Evolutionary conservation across 2,329 filamentous ascomycete genomes (phyloP).

Genomic region (Erysiphe neolycopersici): DNA sequence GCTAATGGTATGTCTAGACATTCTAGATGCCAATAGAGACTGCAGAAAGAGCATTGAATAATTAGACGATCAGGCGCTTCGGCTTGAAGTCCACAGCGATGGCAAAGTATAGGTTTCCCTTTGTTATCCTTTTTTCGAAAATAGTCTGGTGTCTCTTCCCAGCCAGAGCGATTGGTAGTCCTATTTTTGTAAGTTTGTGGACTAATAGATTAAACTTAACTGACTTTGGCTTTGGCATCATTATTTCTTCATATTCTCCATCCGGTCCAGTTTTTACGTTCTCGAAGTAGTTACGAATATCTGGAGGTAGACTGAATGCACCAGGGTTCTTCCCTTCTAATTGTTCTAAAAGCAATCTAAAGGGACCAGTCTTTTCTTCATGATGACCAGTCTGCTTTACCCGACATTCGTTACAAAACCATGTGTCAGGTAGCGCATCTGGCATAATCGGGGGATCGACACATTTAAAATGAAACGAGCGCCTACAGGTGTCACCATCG

Average conservation of each 20-base stretch:
- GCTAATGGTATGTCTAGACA: constrained; percentile 56
- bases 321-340: constrained; percentile 44
- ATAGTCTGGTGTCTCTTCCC: constrained; percentile 38
- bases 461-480: constrained; percentile 76
- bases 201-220: constrained; percentile 10
- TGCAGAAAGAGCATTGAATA: constrained; percentile 65
- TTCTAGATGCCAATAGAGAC: constrained; percentile 70
- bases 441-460: constrained; percentile 44
- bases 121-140: constrained; percentile 44
- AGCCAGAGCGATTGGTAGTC: constrained; percentile 19
- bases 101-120: constrained; percentile 51
- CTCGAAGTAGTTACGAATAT: constrained; percentile 51
- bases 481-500: constrained; percentile 76
- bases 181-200: constrained; percentile 1
- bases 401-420: constrained; percentile 57
- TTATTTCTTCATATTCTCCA: constrained; percentile 54
- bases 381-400: constrained; percentile 19
- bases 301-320: constrained; percentile 43
- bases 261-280: constrained; percentile 51
- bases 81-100: constrained; percentile 42
- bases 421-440: constrained; percentile 41
- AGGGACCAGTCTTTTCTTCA: constrained; percentile 20
- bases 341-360: constrained; percentile 31
- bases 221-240: constrained; percentile 29
- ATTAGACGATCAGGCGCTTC: constrained; percentile 36